Conservation (phyloP, 2,329 filamentous ascomycete genomes). For the Phyllachora maydis region DNA sequence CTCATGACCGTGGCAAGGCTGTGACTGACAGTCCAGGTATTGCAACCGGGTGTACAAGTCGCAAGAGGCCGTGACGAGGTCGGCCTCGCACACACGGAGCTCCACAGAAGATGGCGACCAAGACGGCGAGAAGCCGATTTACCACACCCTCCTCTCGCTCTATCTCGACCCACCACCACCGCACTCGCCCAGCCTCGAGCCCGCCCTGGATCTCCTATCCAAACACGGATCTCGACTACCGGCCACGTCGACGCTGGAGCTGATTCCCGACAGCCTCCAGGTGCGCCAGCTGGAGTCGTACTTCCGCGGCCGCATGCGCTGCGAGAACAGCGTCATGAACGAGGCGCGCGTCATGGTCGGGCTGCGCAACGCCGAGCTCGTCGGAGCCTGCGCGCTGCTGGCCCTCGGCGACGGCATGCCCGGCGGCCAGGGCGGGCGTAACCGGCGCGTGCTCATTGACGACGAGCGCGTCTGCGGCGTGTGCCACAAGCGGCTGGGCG, state of each 20-base stretch:
- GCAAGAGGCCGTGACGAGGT: slow-evolving; percentile 19
- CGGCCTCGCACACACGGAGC: slow-evolving; percentile 14
- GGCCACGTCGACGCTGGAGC: slow-evolving; percentile 61
- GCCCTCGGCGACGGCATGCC: slow-evolving; percentile 48
- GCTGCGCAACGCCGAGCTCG: slow-evolving; percentile 57
- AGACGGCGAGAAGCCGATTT: slow-evolving; percentile 55
- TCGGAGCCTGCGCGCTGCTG: slow-evolving; percentile 54
- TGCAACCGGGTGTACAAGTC: slow-evolving; percentile 69
- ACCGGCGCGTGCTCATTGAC: slow-evolving; percentile 53
- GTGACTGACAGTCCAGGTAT: slow-evolving; percentile 35
- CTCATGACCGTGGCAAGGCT: no score
- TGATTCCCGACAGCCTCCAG: slow-evolving; percentile 66
- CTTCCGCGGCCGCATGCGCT: slow-evolving; percentile 76
- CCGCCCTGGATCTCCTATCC: slow-evolving; percentile 72
- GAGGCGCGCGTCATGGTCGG: slow-evolving; percentile 60
- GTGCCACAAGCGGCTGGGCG: slow-evolving; percentile 81
- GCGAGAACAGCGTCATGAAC: slow-evolving; percentile 64
- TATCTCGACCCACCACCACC: slow-evolving; percentile 68
- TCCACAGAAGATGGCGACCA: slow-evolving; percentile 15
- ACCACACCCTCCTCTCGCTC: slow-evolving; percentile 73
- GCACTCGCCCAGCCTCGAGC: slow-evolving; percentile 50
- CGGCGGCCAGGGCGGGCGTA: slow-evolving; percentile 29
- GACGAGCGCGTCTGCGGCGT: slow-evolving; percentile 84
- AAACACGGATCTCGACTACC: slow-evolving; percentile 84
- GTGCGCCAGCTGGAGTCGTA: slow-evolving; percentile 70